Conservation (phyloP, 2,329 filamentous ascomycete species). For the Plectosphaerella cucumerina region DNA sequence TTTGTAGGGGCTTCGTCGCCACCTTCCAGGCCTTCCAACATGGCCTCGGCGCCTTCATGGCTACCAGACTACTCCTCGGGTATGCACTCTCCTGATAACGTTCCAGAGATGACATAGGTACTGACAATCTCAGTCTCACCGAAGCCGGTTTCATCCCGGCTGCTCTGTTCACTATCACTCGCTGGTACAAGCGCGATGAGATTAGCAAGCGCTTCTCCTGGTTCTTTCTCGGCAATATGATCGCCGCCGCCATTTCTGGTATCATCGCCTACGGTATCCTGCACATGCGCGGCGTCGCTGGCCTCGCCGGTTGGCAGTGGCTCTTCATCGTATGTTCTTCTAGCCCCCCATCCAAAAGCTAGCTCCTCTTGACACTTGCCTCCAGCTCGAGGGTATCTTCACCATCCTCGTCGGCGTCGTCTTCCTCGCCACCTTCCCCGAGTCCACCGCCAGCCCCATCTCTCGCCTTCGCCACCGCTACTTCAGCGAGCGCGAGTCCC, state of each 20-base stretch:
- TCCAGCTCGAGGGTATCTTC: slow-evolving; percentile 29
- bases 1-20: slow-evolving; percentile 25
- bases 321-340: slow-evolving; percentile 19
- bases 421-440: slow-evolving; percentile 25
- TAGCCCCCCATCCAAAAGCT: no score
- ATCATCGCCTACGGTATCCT: slow-evolving; percentile 37
- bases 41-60: slow-evolving; percentile 24
- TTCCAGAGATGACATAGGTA: neutral
- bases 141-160: slow-evolving; percentile 43
- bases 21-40: slow-evolving; percentile 31
- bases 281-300: slow-evolving; percentile 24
- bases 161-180: slow-evolving; percentile 40
- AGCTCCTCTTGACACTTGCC: neutral
- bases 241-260: slow-evolving; percentile 32
- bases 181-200: slow-evolving; percentile 42
- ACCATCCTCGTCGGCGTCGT: slow-evolving; percentile 26
- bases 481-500: slow-evolving; percentile 27
- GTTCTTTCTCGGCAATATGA: slow-evolving; percentile 42
- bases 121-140: neutral
- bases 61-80: slow-evolving; percentile 30
- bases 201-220: slow-evolving; percentile 39
- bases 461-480: slow-evolving; percentile 22
- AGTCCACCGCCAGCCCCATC: slow-evolving; percentile 20
- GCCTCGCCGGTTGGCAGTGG: slow-evolving; percentile 28
- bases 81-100: slow-evolving; percentile 1